Evolutionary conservation across 495 filamentous ascomycete genomes (phyloP).

Genomic region (Penicillium atrosanguineum): DNA sequence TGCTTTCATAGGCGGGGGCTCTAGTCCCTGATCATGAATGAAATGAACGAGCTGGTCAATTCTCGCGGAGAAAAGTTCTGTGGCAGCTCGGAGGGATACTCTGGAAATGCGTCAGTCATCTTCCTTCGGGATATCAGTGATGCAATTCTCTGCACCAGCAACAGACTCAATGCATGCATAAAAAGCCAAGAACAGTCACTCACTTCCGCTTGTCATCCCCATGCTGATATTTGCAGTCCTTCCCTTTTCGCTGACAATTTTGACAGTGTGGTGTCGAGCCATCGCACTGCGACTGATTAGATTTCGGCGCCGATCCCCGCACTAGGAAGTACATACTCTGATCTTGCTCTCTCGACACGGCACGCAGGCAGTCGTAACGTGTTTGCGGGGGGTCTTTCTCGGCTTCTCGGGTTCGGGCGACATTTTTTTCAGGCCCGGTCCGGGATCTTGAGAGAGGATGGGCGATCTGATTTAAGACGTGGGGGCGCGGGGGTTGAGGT

Average conservation of each 20-base stretch:
- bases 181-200: slow-evolving; percentile 9
- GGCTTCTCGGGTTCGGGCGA: slow-evolving; percentile 33
- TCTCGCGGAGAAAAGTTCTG: slow-evolving; percentile 46
- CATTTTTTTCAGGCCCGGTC: slow-evolving; percentile 10
- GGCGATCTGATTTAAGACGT: background rate
- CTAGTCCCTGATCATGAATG: slow-evolving; percentile 42
- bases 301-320: slow-evolving; percentile 6
- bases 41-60: slow-evolving; percentile 48
- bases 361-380: slow-evolving; percentile 50
- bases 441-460: background rate
- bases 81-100: slow-evolving; percentile 47
- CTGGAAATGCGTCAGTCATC: slow-evolving; percentile 21
- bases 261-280: slow-evolving; percentile 44
- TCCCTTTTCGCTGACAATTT: slow-evolving; percentile 49
- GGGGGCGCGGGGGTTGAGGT: slow-evolving; percentile 4
- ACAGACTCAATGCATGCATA: background rate
- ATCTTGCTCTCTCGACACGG: slow-evolving; percentile 52
- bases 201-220: slow-evolving; percentile 51
- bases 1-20: slow-evolving; percentile 41
- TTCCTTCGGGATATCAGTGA: background rate
- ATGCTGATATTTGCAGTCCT: slow-evolving; percentile 48
- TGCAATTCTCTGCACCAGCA: background rate
- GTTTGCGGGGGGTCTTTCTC: slow-evolving; percentile 39
- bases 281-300: slow-evolving; percentile 36
- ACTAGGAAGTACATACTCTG: slow-evolving; percentile 29